Evolutionary conservation across 169 alveolate genomes (phyloP).

Genomic region (Plasmodium cynomolgi): DNA sequence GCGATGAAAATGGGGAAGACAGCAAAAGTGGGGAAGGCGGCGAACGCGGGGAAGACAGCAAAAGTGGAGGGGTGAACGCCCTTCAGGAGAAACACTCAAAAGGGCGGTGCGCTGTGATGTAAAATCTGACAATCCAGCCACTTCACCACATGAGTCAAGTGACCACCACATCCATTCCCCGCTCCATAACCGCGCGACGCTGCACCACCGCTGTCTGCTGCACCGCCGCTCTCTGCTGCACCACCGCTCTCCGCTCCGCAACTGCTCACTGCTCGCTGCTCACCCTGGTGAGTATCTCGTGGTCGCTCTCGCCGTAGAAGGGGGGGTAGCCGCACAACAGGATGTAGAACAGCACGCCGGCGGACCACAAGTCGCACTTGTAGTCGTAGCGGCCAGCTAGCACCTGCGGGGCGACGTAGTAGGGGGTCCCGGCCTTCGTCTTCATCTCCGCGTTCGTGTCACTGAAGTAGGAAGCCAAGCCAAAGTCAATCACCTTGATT

Average conservation of each 20-base stretch:
- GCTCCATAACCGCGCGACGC: too few relatives aligned
- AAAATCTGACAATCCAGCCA: not conserved
- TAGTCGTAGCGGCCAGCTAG: slow-evolving; percentile 85
- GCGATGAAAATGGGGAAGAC: too few relatives aligned
- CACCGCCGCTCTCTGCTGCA: too few relatives aligned
- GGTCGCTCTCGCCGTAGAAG: slow-evolving; percentile 90
- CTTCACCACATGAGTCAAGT: not conserved
- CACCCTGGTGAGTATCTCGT: slow-evolving; percentile 83
- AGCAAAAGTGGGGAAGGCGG: slow-evolving; percentile 14
- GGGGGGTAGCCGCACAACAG: slow-evolving; percentile 92
- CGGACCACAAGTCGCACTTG: slow-evolving; percentile 92
- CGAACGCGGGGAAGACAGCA: not conserved
- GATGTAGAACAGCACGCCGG: slow-evolving; percentile 88
- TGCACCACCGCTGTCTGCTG: not conserved
- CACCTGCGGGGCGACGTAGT: slow-evolving; percentile 89
- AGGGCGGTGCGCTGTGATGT: too few relatives aligned
- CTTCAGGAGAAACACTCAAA: too few relatives aligned
- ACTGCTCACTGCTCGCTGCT: not conserved
- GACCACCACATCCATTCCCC: too few relatives aligned
- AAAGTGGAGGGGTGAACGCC: not conserved
- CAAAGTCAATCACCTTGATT: slow-evolving; percentile 92
- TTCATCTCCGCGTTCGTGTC: slow-evolving; percentile 80
- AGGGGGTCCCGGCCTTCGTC: slow-evolving; percentile 83
- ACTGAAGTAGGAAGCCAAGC: slow-evolving; percentile 87
- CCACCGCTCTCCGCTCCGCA: too few relatives aligned